phyloP scores from a whole-genome alignment of 2,329 filamentous ascomycete genomes.

The Fusarium guadeloupense region DNA sequence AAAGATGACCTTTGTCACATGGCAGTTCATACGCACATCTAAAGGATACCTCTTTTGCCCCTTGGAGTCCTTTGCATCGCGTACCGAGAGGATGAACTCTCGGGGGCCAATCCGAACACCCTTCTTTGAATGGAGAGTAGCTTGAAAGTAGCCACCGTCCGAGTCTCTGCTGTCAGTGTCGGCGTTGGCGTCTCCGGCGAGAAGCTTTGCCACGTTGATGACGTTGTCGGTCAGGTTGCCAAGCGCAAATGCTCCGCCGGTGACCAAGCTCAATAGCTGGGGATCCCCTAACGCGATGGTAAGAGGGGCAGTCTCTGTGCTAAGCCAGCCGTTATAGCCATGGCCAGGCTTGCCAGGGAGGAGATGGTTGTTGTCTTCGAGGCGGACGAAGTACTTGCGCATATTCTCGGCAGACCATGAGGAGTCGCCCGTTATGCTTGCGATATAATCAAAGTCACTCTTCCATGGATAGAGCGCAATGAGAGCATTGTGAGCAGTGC shows the following conservation, averaged over 20 bases:
- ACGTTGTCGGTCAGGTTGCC: constrained; percentile 9
- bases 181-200: constrained; percentile 32
- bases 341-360: constrained; percentile 22
- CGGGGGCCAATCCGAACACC: constrained; percentile 64
- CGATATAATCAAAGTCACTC: constrained; percentile 68
- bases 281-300: constrained; percentile 26
- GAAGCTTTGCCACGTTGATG: constrained; percentile 27
- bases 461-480: constrained; percentile 67
- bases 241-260: constrained; percentile 21
- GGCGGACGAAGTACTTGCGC: constrained; percentile 64
- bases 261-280: constrained; percentile 27
- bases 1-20: constrained; percentile 52
- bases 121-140: constrained; percentile 58
- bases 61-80: constrained; percentile 33
- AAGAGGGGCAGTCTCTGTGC: constrained; percentile 30
- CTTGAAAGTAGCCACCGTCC: constrained; percentile 58
- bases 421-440: constrained; percentile 65
- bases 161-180: constrained; percentile 30
- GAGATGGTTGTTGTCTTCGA: constrained; percentile 65
- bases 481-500: constrained; percentile 68
- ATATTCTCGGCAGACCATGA: constrained; percentile 68
- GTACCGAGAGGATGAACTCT: constrained; percentile 59
- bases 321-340: constrained; percentile 37
- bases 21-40: constrained; percentile 35
- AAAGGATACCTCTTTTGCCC: constrained; percentile 35